A percentile compares a stretch with the other conserved stretches of the same genome.
Conservation (phyloP, 1,284 basidiomycete species). For the Cryptococcus floricola region DNA sequence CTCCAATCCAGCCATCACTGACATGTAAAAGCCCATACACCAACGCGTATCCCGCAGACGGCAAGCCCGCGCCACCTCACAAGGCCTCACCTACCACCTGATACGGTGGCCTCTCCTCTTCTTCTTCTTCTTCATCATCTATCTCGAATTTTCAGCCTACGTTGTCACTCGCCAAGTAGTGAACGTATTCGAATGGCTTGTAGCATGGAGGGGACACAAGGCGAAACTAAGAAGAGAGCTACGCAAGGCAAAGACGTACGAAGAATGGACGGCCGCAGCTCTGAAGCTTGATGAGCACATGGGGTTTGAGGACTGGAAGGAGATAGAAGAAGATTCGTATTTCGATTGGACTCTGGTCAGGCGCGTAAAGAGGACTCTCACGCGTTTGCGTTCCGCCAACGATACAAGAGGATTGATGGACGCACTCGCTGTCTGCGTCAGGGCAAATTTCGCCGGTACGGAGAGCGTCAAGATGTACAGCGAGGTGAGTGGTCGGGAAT, state of each 20-base stretch:
- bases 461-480: constrained; percentile 88
- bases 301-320: constrained; percentile 84
- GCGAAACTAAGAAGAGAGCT: constrained; percentile 70
- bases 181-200: constrained; percentile 85
- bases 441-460: constrained; percentile 91
- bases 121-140: constrained; percentile 80
- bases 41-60: constrained; percentile 57
- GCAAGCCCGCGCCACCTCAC: constrained; percentile 27
- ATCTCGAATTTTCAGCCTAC: constrained; percentile 79
- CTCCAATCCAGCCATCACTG: background rate
- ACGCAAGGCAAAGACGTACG: constrained; percentile 68
- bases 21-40: constrained; percentile 62
- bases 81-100: constrained; percentile 75
- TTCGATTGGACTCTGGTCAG: constrained; percentile 79
- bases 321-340: constrained; percentile 72
- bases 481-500: constrained; percentile 57
- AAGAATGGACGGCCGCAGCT: constrained; percentile 77
- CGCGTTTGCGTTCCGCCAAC: constrained; percentile 47
- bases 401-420: constrained; percentile 82
- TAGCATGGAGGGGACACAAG: constrained; percentile 84
- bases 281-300: constrained; percentile 73
- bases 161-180: constrained; percentile 85
- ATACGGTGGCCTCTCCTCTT: constrained; percentile 70
- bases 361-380: constrained; percentile 39
- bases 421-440: constrained; percentile 85